Evolutionary conservation across 2,329 filamentous ascomycete species (phyloP).

Genomic region (Colletotrichum gloeosporioides): DNA sequence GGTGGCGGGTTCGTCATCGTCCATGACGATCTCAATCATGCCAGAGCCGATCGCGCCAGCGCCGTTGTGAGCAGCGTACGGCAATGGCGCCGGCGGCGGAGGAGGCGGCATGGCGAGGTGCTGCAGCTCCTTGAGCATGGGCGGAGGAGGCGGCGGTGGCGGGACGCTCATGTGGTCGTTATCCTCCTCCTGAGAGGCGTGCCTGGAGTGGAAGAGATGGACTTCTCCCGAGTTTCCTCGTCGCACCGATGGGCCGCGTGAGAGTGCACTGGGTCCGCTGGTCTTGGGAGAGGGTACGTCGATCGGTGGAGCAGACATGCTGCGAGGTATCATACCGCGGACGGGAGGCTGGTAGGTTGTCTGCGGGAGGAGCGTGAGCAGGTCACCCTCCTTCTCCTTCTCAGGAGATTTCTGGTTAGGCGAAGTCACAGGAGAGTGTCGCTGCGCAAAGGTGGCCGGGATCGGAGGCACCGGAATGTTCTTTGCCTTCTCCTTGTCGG

Average conservation of each 20-base stretch:
- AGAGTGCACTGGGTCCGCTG: constrained; percentile 30
- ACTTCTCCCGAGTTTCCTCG: constrained; percentile 42
- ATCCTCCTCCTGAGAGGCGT: constrained; percentile 2
- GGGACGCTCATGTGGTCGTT: constrained; percentile 50
- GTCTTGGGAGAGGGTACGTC: constrained; percentile 43
- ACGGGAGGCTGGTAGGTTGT: constrained; percentile 50
- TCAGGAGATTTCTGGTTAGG: constrained; percentile 38
- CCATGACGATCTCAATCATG: constrained; percentile 71
- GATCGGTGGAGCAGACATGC: constrained; percentile 60
- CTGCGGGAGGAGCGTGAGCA: constrained; percentile 55
- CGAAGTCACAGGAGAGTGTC: constrained; percentile 44
- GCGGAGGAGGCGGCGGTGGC: constrained; percentile 56
- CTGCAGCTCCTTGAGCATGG: constrained; percentile 66
- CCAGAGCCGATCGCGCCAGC: constrained; percentile 55
- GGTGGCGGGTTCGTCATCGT: constrained; percentile 53
- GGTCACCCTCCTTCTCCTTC: constrained; percentile 33
- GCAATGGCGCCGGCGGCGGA: constrained; percentile 65
- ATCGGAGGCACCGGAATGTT: constrained; percentile 50
- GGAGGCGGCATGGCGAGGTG: constrained; percentile 67
- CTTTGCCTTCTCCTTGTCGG: constrained; percentile 49
- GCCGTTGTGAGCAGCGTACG: constrained; percentile 44
- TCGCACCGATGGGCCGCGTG: constrained; percentile 34
- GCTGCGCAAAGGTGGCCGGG: constrained; percentile 51
- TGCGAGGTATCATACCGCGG: constrained; percentile 57
- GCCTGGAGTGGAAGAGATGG: constrained; percentile 36